Conservation (phyloP, 192 early-diverging fungal species). For the Gamsiella multidivaricata region DNA sequence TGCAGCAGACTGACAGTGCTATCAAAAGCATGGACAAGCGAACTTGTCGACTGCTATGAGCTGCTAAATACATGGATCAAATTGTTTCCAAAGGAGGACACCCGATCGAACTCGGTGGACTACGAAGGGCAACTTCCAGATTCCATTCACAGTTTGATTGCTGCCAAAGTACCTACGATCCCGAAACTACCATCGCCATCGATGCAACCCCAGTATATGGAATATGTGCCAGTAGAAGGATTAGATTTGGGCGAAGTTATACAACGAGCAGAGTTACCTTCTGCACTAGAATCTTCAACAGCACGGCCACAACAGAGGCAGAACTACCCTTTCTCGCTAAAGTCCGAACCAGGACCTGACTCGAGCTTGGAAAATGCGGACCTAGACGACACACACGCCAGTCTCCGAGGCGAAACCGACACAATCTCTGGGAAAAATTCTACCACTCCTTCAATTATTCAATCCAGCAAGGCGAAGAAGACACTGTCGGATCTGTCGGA, state of each 20-base stretch:
- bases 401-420: conserved; percentile 1
- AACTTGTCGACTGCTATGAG: conserved; percentile 26
- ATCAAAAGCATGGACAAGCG: conserved; percentile 38
- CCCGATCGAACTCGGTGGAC: neutral
- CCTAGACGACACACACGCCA: neutral
- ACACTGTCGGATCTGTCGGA: neutral
- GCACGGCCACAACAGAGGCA: neutral
- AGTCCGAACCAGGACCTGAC: neutral
- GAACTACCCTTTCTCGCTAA: neutral
- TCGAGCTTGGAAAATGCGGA: neutral
- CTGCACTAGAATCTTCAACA: neutral
- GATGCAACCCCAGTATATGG: neutral
- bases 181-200: neutral
- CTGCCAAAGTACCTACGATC: neutral
- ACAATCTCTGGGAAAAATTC: conserved; percentile 2
- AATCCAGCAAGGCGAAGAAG: neutral
- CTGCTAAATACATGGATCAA: conserved; percentile 33
- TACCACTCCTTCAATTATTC: neutral
- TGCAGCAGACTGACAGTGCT: conserved; percentile 46
- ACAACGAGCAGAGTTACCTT: conserved; percentile 1
- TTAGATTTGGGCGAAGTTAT: conserved; percentile 32
- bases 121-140: conserved; percentile 36
- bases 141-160: conserved; percentile 14
- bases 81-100: conserved; percentile 24
- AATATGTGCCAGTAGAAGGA: neutral